Evolutionary conservation across 192 early-diverging fungal species (phyloP), one percentile per base, ranked within the genome.

Genomic region (Borealophlyctis nickersoniae): DNA sequence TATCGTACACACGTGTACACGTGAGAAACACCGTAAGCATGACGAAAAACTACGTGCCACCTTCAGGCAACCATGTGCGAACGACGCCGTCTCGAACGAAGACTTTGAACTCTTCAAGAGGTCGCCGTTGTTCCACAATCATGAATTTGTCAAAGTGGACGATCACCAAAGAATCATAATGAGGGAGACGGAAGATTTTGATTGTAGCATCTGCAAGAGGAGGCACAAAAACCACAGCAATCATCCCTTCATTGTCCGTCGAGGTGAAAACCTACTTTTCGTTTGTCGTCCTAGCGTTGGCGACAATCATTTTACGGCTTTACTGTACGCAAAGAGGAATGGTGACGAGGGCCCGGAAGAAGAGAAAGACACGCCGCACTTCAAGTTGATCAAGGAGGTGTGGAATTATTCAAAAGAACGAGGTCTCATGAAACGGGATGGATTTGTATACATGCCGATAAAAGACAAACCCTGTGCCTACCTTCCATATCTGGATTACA

Each of bases 101-200:
- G 62, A 63, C 52, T 63, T 63, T 56, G 31, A 56, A 19, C n/a
- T 63, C 13, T 63, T 63, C 52, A 63, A 63, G 28, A 14, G 4
- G 35, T 57, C 62, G 14, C 4, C 13, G 11, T 55, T 23, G 11
- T 63, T 58, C 26, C 13, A 58, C 13, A 13, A 36, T 26, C 31
- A 33, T 36, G 13, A n/a, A n/a, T n/a, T n/a, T n/a, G n/a, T n/a
- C n/a, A n/a, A n/a, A n/a, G n/a, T n/a, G 34, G 60, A 61, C 29
- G 4, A 61, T 33, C 26, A 61, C 60, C 35, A 61, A 23, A 5
- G 60, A 13, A 51, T 61, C 24, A 61, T 61, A n/a, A 11, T 63
- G 29, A 57, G 33, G 51, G 52, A 63, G 29, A 56, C 52, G 7
- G 30, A 63, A n/a, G 62, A 63, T 33, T 63, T 63, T 29, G 28